Evolutionary conservation across 148 eudicot genomes (phyloP).

Genomic region (Arctostaphylos glauca): DNA sequence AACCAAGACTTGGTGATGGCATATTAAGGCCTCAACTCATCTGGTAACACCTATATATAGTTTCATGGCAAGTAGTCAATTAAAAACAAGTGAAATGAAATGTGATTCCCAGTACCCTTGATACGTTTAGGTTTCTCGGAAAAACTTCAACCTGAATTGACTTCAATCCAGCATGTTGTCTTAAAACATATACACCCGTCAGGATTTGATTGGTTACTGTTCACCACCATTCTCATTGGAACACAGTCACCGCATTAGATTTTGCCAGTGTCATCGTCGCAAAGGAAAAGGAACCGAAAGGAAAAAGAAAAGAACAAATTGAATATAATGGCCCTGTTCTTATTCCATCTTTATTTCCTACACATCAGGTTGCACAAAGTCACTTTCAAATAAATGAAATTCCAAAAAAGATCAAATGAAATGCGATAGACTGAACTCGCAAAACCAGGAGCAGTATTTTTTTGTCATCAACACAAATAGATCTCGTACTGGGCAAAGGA

Average conservation of each 20-base stretch:
- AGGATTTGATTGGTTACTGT: neutral
- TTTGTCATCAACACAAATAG: conserved; percentile 1
- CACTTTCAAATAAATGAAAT: neutral
- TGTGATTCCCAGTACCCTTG: too few relatives aligned
- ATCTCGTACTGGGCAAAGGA: neutral
- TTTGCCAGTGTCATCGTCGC: neutral
- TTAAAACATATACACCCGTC: neutral
- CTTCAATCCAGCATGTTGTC: neutral
- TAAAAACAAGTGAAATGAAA: too few relatives aligned
- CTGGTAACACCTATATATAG: neutral
- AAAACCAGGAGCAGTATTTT: neutral
- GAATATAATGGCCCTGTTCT: neutral
- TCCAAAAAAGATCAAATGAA: neutral
- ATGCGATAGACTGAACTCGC: neutral
- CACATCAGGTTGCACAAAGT: neutral
- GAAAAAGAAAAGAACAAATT: neutral
- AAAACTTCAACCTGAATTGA: neutral
- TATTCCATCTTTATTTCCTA: neutral
- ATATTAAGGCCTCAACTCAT: neutral
- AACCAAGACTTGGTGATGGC: too few relatives aligned
- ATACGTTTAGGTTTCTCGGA: neutral
- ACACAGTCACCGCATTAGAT: neutral
- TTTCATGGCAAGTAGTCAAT: neutral
- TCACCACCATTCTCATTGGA: neutral
- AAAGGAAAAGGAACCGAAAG: too few relatives aligned